A percentile compares a stretch with the other conserved stretches of the same genome.
phyloP scores from a whole-genome alignment of 768 basidiomycete genomes.

The Tulasnella sp. region DNA sequence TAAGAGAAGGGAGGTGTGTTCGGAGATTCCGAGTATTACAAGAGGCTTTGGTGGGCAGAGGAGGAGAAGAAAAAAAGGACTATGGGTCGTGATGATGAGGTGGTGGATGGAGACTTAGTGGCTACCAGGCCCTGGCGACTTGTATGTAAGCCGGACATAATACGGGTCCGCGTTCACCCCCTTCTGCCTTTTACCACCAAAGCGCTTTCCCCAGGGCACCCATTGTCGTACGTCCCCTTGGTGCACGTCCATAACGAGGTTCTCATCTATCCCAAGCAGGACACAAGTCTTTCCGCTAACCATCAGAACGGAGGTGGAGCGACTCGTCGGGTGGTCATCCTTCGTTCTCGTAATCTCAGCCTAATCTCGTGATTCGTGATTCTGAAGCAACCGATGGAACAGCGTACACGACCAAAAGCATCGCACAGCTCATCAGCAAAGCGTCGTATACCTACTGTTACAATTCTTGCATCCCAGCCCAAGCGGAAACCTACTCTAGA shows the following conservation, averaged over 20 bases:
- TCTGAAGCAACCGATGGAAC: too few relatives aligned
- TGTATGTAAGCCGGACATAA: constrained; percentile 7
- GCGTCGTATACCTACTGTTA: background rate
- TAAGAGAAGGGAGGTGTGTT: constrained; percentile 1
- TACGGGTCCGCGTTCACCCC: background rate
- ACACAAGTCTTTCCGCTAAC: background rate
- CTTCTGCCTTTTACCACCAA: too few relatives aligned
- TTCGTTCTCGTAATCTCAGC: background rate
- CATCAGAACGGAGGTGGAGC: background rate
- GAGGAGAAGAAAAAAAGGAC: background rate
- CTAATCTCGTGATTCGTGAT: background rate
- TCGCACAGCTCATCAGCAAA: background rate
- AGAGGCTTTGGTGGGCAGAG: background rate
- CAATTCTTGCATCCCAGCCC: background rate
- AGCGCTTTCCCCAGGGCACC: background rate
- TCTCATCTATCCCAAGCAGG: background rate
- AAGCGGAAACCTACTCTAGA: constrained; percentile 3
- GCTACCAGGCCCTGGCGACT: background rate
- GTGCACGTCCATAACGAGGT: background rate
- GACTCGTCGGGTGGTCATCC: background rate
- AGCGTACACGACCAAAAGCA: too few relatives aligned
- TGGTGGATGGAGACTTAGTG: constrained; percentile 3
- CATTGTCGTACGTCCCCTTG: background rate
- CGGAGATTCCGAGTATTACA: background rate
- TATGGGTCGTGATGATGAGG: constrained; percentile 7